Evolutionary conservation across 768 basidiomycete genomes (phyloP), one percentile per base, ranked within the genome.

Genomic region (Leucocoprinus leucothites): DNA sequence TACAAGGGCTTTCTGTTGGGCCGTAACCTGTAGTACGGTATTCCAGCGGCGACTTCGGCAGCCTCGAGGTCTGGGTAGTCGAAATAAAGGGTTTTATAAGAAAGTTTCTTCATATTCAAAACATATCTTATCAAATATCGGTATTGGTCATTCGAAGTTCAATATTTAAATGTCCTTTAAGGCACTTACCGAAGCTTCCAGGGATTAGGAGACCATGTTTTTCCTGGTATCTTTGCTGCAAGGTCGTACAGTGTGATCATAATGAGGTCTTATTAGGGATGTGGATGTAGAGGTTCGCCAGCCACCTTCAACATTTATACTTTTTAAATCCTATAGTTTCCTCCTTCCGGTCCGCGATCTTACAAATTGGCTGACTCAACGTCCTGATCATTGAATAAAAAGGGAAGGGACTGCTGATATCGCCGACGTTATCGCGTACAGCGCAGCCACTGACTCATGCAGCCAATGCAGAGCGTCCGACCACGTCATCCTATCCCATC

Each of bases 31-130:
- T 69, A 67, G 9, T 74, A 69, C 1, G 59, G 47, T 0, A 72
- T 69, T 14, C 71, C 71, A 41, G 73, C 59, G 3, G 38, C 46
- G 66, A 64, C 48, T 64, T 67, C 64, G 62, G 64, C 57, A 0
- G 56, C 41, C 43, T 56, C 72, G 53, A 84, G 76, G 49, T 82
- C 78, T 3, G 78, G 77, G 56, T 68, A 78, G 56, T 81, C 81
- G 45, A 81, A 64, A 79, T 79, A 81, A 49, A 69, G 69, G 1
- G 78, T 80, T 57, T 66, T 70, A 64, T 74, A 77, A 0, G 72
- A 57, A n/a, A 74, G 54, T 2, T 60, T 61, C 48, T 74, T 72
- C 58, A 61, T 66, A 59, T 73, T 72, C 16, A 75, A 57, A 1
- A 61, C 59, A 22, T 66, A 67, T 55, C 72, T 71, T 25, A 40